Evolutionary conservation across 2,329 filamentous ascomycete species (phyloP).

Genomic region (Phialemonium atrogriseum): DNA sequence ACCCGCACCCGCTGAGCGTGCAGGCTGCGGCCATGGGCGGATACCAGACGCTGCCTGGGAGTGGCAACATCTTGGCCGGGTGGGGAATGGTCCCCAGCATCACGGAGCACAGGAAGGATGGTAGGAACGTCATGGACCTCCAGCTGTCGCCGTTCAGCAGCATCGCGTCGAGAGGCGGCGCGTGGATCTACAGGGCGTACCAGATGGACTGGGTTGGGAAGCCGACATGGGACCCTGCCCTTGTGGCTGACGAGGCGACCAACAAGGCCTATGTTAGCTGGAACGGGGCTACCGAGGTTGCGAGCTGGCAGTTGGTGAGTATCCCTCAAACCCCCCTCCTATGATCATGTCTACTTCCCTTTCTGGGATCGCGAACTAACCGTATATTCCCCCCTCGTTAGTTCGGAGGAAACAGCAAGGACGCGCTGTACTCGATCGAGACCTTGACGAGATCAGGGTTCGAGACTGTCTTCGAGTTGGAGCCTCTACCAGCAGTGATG

Average conservation of each 20-base stretch:
- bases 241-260: conserved; percentile 12
- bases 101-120: conserved; percentile 33
- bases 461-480: no score
- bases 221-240: conserved; percentile 15
- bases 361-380: no score
- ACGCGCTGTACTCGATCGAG: no score
- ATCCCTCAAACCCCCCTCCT: no score
- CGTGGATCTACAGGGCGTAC: conserved; percentile 17
- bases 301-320: conserved; percentile 7
- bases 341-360: no score
- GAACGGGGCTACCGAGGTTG: conserved; percentile 24
- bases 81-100: conserved; percentile 38
- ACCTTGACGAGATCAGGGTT: no score
- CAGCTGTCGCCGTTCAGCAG: conserved; percentile 25
- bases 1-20: conserved; percentile 26
- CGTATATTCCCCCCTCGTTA: no score
- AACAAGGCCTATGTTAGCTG: conserved; percentile 18
- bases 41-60: conserved; percentile 27
- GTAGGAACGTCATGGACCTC: conserved; percentile 30
- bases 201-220: conserved; percentile 17
- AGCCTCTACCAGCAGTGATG: no score
- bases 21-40: conserved; percentile 30
- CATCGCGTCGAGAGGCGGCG: conserved; percentile 8
- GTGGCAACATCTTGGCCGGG: conserved; percentile 32
- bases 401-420: no score